Conservation (phyloP, 176 grass and related monocot species). For the Oryza officinalis region DNA sequence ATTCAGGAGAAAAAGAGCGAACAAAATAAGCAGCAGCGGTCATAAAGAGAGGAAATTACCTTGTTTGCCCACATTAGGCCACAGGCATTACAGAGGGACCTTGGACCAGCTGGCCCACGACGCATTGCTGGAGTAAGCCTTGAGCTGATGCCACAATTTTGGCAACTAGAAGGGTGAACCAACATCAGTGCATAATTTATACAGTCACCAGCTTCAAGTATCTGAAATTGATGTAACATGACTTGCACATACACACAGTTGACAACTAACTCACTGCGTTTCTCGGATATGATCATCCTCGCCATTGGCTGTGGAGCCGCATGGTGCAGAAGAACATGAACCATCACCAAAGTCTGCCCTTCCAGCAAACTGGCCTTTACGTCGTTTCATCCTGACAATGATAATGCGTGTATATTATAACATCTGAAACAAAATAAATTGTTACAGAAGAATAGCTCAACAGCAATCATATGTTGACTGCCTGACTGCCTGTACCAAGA, state of each 20-base stretch:
- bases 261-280: constrained; percentile 51
- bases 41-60: constrained; percentile 37
- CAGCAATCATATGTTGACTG: not conserved
- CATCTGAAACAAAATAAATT: constrained; percentile 22
- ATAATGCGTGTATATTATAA: constrained; percentile 21
- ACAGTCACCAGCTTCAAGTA: constrained; percentile 11
- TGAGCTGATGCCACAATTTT: constrained; percentile 69
- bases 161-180: constrained; percentile 50
- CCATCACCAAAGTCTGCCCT: constrained; percentile 48
- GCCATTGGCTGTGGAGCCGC: constrained; percentile 26
- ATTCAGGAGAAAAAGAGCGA: not conserved
- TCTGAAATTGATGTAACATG: constrained; percentile 23
- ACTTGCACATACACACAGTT: constrained; percentile 11
- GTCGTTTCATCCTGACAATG: constrained; percentile 55
- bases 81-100: constrained; percentile 69
- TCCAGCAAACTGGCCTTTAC: constrained; percentile 66
- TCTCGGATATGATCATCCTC: constrained; percentile 52
- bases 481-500: not conserved
- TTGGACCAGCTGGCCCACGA: constrained; percentile 66
- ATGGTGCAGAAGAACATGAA: constrained; percentile 46
- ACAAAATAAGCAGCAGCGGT: constrained; percentile 1
- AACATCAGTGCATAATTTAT: constrained; percentile 29
- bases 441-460: not conserved
- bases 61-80: constrained; percentile 81
- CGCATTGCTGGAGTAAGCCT: constrained; percentile 72